Base-by-base conservation (phyloP, 1,139 yeast species). In the Yamadazyma atmosphaerica region DNA sequence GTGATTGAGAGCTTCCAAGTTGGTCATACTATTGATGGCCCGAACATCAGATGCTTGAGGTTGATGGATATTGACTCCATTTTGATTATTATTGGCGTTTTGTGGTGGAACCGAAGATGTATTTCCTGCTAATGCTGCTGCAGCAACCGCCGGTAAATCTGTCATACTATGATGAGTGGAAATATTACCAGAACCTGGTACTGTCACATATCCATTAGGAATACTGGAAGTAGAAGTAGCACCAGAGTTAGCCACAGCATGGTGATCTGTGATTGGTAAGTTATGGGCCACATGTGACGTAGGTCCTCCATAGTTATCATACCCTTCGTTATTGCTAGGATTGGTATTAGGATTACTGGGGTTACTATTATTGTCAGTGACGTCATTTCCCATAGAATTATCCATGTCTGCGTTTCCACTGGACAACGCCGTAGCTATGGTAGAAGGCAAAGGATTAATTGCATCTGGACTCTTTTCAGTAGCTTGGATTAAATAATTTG, bases 21-120 rank as follows among this genome's bases (percentile, higher is more conserved):
- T 67, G 0, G 73, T 55, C 65, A 68, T 66, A 44, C 74, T 69
- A 47, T 63, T 59, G 27, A 66, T 61, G 3, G 64, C 49, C 26
- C 74, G 47, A 25, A 68, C 52, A 39, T 63, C 66, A 11, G 49
- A 34, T 9, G 44, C 40, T 32, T 44, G 45, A 1, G 42, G 39
- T 27, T 43, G 45, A 24, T 38, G 36, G 6, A 32, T 21, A 9
- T 10, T 21, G 8, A 18, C 23, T 16, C 22, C 22, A 17, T 4
- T n/a, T 6, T 25, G 21, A 8, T 15, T n/a, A 27, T 19, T 22
- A 12, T 23, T 30, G 13, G 9, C 11, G 14, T 23, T 12, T 12
- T 25, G 30, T 10, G 32, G 22, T 11, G 24, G 27, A 3, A 25
- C 27, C 8, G 19, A 17, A 8, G 34, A 11, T 12, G 18, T 12